Conservation (phyloP, 257 asterid genomes). For the Rauvolfia tetraphylla region DNA sequence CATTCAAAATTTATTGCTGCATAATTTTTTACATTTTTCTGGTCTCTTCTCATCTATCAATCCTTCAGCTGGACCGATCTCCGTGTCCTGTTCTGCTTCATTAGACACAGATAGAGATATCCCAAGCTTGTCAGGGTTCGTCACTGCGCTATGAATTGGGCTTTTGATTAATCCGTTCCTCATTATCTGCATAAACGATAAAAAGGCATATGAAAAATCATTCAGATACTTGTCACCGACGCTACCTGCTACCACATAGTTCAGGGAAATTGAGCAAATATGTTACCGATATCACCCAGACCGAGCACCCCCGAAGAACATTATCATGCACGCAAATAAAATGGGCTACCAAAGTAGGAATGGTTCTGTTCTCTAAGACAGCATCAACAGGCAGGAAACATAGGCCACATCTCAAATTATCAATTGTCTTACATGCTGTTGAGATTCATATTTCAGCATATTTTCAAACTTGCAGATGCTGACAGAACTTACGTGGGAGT, state of each 20-base stretch:
- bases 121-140: constrained; percentile 36
- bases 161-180: constrained; percentile 48
- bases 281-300: too few species aligned
- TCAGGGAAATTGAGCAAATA: neutral
- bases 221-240: too few species aligned
- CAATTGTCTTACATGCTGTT: too few species aligned
- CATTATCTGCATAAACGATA: constrained; percentile 34
- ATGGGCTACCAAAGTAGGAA: too few species aligned
- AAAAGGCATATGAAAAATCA: neutral
- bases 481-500: too few species aligned
- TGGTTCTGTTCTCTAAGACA: neutral
- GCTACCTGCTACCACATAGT: neutral
- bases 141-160: constrained; percentile 40
- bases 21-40: constrained; percentile 25
- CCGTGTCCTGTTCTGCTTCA: constrained; percentile 22
- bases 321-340: too few species aligned
- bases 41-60: constrained; percentile 32
- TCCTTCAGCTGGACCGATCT: constrained; percentile 35
- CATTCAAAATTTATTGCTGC: constrained; percentile 7
- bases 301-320: too few species aligned
- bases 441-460: too few species aligned
- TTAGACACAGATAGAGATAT: constrained; percentile 29
- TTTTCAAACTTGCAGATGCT: too few species aligned
- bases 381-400: neutral
- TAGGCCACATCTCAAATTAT: too few species aligned